A percentile compares a stretch with the other conserved stretches of the same genome.
Conservation (phyloP, 1,284 basidiomycete species). For the Xerocomus amazonicus region DNA sequence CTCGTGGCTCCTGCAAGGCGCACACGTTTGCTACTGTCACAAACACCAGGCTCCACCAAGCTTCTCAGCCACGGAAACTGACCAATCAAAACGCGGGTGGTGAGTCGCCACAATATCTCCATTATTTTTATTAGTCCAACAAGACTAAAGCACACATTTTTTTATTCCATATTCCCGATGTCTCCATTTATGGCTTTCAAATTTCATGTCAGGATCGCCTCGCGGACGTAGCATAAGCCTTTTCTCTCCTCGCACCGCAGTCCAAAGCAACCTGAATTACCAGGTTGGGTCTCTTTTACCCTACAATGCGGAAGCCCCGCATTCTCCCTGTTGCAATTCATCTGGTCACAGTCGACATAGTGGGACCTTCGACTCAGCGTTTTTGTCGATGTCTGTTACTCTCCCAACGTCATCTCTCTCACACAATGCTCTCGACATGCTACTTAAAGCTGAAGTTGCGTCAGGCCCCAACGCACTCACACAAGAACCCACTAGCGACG, state of each 20-base stretch:
- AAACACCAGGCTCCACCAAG: constrained; percentile 31
- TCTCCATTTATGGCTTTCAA: constrained; percentile 16
- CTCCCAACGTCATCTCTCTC: constrained; percentile 35
- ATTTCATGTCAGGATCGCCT: constrained; percentile 28
- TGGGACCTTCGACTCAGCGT: constrained; percentile 20
- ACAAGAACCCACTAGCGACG: constrained; percentile 18
- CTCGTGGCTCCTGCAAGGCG: constrained; percentile 33
- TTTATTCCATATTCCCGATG: constrained; percentile 16
- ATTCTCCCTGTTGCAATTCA: constrained; percentile 27
- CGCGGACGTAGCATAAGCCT: constrained; percentile 35
- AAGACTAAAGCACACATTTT: constrained; percentile 21
- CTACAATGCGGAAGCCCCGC: constrained; percentile 34
- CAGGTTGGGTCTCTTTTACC: constrained; percentile 21
- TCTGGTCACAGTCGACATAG: constrained; percentile 25
- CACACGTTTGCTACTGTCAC: constrained; percentile 33
- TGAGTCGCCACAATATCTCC: constrained; percentile 24
- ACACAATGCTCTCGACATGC: constrained; percentile 27
- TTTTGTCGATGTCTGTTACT: constrained; percentile 21
- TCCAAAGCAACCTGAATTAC: constrained; percentile 17
- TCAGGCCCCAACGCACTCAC: constrained; percentile 14
- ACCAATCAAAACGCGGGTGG: constrained; percentile 29
- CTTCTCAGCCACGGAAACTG: constrained; percentile 22
- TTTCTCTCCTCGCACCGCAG: constrained; percentile 31
- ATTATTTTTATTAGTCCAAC: constrained; percentile 4
- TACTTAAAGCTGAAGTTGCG: constrained; percentile 32